A percentile compares a stretch with the other conserved stretches of the same genome.
phyloP scores from a whole-genome alignment of 2,329 filamentous ascomycete genomes.

The Colletotrichum camelliae region DNA sequence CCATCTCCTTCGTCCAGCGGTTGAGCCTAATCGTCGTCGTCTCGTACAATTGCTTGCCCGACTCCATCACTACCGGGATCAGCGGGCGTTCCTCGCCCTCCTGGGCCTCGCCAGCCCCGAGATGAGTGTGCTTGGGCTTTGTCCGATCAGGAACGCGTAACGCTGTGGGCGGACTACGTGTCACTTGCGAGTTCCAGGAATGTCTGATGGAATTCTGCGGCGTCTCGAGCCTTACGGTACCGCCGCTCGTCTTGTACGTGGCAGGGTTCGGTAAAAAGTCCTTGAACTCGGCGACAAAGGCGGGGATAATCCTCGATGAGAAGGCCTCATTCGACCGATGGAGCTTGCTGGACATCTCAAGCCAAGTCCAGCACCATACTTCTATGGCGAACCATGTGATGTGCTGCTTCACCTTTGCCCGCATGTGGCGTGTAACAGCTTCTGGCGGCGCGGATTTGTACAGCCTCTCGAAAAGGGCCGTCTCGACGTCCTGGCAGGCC shows the following conservation, averaged over 20 bases:
- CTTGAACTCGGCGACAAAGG: conserved; percentile 19
- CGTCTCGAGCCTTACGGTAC: conserved; percentile 11
- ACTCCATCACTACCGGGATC: not conserved
- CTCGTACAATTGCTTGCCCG: not conserved
- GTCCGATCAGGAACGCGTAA: not conserved
- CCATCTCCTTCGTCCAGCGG: not conserved
- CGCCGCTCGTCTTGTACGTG: conserved; percentile 11
- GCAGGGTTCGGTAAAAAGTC: conserved; percentile 11
- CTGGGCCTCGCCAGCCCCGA: not conserved
- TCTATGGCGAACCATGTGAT: conserved; percentile 13
- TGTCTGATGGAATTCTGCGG: not conserved
- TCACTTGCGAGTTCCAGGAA: not conserved
- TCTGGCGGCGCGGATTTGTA: conserved; percentile 10
- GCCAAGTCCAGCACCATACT: conserved; percentile 16
- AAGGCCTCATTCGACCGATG: not conserved
- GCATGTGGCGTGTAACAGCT: not conserved
- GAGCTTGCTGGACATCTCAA: not conserved
- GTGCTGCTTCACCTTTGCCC: conserved; percentile 17
- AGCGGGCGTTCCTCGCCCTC: not conserved
- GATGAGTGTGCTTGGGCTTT: not conserved
- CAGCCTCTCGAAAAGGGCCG: conserved; percentile 9
- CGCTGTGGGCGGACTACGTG: not conserved
- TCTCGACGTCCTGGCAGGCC: not conserved
- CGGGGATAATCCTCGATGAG: not conserved
- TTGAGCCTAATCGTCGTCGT: not conserved